Evolutionary conservation across 495 filamentous ascomycete species (phyloP).

Genomic region (Trichoderma virens): DNA sequence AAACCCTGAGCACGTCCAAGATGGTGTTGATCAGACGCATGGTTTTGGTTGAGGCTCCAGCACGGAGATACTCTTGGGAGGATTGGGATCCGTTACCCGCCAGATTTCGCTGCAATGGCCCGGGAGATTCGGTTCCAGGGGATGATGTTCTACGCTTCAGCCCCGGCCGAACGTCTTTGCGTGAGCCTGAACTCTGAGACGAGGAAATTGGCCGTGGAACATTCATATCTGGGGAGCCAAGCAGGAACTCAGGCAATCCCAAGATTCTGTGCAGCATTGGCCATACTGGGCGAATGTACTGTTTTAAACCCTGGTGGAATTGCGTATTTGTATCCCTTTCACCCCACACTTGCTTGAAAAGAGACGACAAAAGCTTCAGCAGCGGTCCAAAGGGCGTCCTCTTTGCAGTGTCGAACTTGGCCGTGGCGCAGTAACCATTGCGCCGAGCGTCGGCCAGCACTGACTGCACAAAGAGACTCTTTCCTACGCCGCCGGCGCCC

Average conservation of each 20-base stretch:
- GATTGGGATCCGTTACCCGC: conserved; percentile 31
- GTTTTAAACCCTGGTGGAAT: conserved; percentile 68
- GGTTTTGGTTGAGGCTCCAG: conserved; percentile 61
- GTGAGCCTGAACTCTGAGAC: conserved; percentile 15
- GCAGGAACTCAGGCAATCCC: conserved; percentile 69
- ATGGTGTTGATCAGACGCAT: conserved; percentile 77
- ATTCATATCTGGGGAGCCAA: conserved; percentile 31
- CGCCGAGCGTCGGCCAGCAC: conserved; percentile 66
- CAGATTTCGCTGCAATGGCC: conserved; percentile 10
- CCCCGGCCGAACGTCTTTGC: conserved; percentile 16
- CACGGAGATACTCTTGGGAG: conserved; percentile 63
- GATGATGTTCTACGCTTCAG: conserved; percentile 35
- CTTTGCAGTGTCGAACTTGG: conserved; percentile 78
- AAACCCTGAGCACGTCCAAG: conserved; percentile 70
- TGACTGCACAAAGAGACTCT: conserved; percentile 73
- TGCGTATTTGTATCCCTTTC: conserved; percentile 77
- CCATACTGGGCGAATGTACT: conserved; percentile 71
- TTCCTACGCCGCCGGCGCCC: conserved; percentile 71
- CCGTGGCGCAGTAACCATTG: conserved; percentile 70
- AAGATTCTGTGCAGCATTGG: conserved; percentile 66
- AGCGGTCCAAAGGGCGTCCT: conserved; percentile 78
- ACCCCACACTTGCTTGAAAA: conserved; percentile 87
- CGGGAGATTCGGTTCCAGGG: conserved; percentile 27
- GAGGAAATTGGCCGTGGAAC: conserved; percentile 17
- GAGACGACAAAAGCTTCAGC: conserved; percentile 66